Evolutionary conservation across 257 asterid genomes (phyloP).

Genomic region (Solanum pinnatisectum): DNA sequence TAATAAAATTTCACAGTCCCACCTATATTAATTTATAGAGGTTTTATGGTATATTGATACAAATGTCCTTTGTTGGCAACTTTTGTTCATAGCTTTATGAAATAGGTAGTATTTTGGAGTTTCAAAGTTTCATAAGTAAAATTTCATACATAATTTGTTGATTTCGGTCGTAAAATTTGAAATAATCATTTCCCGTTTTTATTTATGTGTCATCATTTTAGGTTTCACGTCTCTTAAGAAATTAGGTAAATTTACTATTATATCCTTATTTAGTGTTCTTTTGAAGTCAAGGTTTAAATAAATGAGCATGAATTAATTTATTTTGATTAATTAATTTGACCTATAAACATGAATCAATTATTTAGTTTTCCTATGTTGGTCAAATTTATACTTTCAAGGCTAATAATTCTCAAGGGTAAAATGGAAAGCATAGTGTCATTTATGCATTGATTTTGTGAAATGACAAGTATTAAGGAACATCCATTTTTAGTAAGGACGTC

Average conservation of each 20-base stretch:
- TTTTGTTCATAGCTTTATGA: neutral
- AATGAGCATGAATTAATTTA: too few species aligned
- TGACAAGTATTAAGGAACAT: too few species aligned
- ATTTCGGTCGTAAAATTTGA: neutral
- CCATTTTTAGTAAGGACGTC: too few species aligned
- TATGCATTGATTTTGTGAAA: neutral
- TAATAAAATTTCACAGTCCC: too few species aligned
- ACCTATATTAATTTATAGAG: too few species aligned
- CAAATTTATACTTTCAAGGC: too few species aligned
- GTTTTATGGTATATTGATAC: neutral
- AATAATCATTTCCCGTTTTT: neutral
- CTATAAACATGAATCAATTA: too few species aligned
- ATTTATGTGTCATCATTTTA: neutral
- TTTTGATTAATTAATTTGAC: neutral
- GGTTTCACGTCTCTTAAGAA: too few species aligned
- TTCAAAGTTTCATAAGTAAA: neutral
- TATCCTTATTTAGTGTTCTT: too few species aligned
- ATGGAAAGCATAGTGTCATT: neutral
- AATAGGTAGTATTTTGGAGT: neutral
- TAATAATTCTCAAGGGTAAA: neutral
- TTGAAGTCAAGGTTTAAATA: too few species aligned
- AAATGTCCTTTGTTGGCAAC: neutral
- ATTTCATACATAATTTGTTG: neutral
- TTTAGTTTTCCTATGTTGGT: too few species aligned
- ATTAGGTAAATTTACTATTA: too few species aligned